A percentile compares a stretch with the other conserved stretches of the same genome.
Evolutionary conservation across 192 early-diverging fungal species (phyloP).

Genomic region (Thoreauomyces humboldtii): DNA sequence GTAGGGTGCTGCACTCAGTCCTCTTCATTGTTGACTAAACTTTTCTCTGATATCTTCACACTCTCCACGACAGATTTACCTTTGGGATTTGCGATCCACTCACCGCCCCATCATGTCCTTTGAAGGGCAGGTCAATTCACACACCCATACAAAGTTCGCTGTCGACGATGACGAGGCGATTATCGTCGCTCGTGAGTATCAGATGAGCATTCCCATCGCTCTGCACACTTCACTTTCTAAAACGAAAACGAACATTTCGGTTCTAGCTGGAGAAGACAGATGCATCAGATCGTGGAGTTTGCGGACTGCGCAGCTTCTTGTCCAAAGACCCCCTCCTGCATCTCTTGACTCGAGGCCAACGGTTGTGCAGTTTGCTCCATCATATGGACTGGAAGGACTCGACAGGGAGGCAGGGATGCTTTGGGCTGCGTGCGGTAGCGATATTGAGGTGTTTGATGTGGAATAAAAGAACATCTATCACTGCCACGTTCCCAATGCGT

Average conservation of each 20-base stretch:
- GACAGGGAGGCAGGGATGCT: too few species aligned
- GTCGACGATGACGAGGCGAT: conserved; percentile 6
- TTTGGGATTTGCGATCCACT: conserved; percentile 18
- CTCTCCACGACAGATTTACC: conserved; percentile 5
- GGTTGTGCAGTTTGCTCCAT: too few species aligned
- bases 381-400: too few species aligned
- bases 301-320: conserved; percentile 13
- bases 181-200: neutral
- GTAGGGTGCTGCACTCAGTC: neutral
- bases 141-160: conserved; percentile 3
- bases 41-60: neutral
- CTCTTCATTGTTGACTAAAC: neutral
- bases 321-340: neutral
- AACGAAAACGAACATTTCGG: neutral
- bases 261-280: conserved; percentile 10
- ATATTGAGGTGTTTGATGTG: too few species aligned
- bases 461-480: too few species aligned
- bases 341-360: too few species aligned
- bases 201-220: neutral
- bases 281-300: conserved; percentile 19
- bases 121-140: conserved; percentile 4
- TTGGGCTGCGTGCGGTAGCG: too few species aligned
- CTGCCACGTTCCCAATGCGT: too few species aligned
- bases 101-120: neutral
- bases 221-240: neutral